These are phyloP conservation scores for Canavalia gladiata DNA, from an alignment of 306 rosid genomes.

Conservation along the genomic window DNA sequence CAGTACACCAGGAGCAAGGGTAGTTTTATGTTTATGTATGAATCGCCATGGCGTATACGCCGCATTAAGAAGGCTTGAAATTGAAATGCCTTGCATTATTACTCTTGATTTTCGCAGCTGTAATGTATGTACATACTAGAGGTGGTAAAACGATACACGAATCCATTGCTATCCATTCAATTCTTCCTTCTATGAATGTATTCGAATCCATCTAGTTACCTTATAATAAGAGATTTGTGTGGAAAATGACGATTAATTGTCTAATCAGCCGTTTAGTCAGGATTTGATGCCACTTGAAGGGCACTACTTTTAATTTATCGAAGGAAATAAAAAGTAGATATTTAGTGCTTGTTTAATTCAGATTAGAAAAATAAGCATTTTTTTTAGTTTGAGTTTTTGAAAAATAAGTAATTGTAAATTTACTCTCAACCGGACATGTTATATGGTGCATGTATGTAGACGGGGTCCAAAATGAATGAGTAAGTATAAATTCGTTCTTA, in stretches of 20 bases:
- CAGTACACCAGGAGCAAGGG: conserved; percentile 68
- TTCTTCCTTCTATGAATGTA: conserved; percentile 46
- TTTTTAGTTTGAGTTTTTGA: too few relatives aligned
- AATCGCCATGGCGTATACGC: conserved; percentile 34
- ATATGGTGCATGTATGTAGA: too few relatives aligned
- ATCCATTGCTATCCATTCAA: conserved; percentile 35
- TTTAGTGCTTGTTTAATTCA: background rate
- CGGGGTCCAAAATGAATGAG: too few relatives aligned
- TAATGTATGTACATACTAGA: conserved; percentile 42
- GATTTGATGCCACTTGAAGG: background rate
- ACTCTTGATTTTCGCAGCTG: conserved; percentile 47
- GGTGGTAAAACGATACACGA: conserved; percentile 36
- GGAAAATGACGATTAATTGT: conserved; percentile 23
- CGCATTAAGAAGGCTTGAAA: conserved; percentile 45
- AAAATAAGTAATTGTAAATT: too few relatives aligned
- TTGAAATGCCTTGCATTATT: conserved; percentile 44
- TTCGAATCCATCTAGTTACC: conserved; percentile 13
- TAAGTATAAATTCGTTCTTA: too few relatives aligned
- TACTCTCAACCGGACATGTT: too few relatives aligned
- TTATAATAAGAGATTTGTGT: conserved; percentile 39
- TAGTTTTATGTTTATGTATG: conserved; percentile 50
- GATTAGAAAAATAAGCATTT: too few relatives aligned
- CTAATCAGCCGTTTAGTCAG: background rate
- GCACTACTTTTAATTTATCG: too few relatives aligned
- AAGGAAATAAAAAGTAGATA: background rate